Base-by-base conservation (phyloP, 176 grass and related monocot genomes). In the Dactylis glomerata region DNA sequence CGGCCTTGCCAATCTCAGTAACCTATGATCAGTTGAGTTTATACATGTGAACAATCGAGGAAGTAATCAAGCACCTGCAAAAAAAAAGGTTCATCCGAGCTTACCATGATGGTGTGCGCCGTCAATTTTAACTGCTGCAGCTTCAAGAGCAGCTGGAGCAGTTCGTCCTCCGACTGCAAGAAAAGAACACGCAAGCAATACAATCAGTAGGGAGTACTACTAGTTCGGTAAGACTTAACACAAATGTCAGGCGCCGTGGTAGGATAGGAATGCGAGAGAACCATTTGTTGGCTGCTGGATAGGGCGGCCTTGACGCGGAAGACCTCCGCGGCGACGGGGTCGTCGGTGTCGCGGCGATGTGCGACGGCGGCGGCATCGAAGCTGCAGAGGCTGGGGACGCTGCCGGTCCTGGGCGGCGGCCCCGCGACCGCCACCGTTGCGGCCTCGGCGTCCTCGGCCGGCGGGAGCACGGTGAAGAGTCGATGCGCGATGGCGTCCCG, bases 351-450 rank as follows among this genome's bases (percentile, higher is more conserved):
- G 56, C 12, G 41, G 15, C 14, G 26, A 23, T 31, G 63, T 10
- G n/a, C 50, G 0, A 32, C 80, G 37, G 59, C 55, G 16, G 59
- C 56, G 69, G 56, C 81, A 54, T 84, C 91, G 66, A 68, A 90
- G 91, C 87, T 93, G 85, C 85, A 90, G 34, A 87, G 78, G 85
- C 85, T 93, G 41, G 83, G 87, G 36, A 90, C 84, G 65, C 91
- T 84, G 28, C 36, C 24, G 4, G 87, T 69, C 5, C 69, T 28
- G 12, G 24, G 45, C 65, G 40, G 78, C 24, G 55, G 62, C 23
- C 55, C 79, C 0, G 56, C 20, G 13, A 68, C 26, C 59, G 67
- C 63, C 10, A 56, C 37, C 56, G 27, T 16, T 17, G n/a, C 33
- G n/a, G 58, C 34, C 46, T 3, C 65, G 22, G 32, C 17, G 10